Conservation (phyloP, 352 stramenopile genomes). For the Hyaloperonospora brassicae region DNA sequence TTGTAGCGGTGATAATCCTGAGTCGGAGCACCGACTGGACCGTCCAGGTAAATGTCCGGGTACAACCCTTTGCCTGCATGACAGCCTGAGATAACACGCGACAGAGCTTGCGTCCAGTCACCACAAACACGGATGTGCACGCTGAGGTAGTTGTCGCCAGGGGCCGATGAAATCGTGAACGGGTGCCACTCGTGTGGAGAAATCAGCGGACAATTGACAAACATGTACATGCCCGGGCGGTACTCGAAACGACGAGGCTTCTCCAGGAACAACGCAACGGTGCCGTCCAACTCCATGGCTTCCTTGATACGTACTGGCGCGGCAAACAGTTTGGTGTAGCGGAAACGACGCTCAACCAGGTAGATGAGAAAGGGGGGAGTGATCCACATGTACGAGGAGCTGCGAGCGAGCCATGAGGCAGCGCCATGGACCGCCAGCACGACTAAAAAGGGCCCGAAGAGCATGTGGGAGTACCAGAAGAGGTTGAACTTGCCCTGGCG, state of each 20-base stretch:
- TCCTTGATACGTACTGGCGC: constrained; percentile 59
- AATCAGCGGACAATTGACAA: constrained; percentile 79
- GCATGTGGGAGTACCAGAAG: constrained; percentile 81
- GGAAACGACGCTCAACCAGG: constrained; percentile 58
- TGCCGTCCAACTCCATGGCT: constrained; percentile 57
- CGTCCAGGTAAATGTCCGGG: constrained; percentile 65
- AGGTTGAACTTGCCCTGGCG: constrained; percentile 69
- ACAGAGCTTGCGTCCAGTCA: constrained; percentile 65
- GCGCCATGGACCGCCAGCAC: constrained; percentile 56
- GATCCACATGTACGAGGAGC: constrained; percentile 60
- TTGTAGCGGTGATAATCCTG: constrained; percentile 75
- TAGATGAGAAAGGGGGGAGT: constrained; percentile 61
- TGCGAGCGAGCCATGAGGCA: constrained; percentile 50
- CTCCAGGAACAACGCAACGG: constrained; percentile 65
- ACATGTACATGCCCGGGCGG: constrained; percentile 81
- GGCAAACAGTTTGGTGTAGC: constrained; percentile 64
- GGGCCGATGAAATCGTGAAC: constrained; percentile 87
- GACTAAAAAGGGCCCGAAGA: constrained; percentile 63
- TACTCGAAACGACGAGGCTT: constrained; percentile 69
- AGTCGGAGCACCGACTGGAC: constrained; percentile 60
- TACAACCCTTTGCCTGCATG: constrained; percentile 58
- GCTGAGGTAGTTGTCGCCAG: constrained; percentile 73
- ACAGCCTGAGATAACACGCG: constrained; percentile 50
- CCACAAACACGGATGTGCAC: constrained; percentile 70
- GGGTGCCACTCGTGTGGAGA: constrained; percentile 85